phyloP scores from a whole-genome alignment of 169 alveolate genomes.

The Sarcocystis neurona region DNA sequence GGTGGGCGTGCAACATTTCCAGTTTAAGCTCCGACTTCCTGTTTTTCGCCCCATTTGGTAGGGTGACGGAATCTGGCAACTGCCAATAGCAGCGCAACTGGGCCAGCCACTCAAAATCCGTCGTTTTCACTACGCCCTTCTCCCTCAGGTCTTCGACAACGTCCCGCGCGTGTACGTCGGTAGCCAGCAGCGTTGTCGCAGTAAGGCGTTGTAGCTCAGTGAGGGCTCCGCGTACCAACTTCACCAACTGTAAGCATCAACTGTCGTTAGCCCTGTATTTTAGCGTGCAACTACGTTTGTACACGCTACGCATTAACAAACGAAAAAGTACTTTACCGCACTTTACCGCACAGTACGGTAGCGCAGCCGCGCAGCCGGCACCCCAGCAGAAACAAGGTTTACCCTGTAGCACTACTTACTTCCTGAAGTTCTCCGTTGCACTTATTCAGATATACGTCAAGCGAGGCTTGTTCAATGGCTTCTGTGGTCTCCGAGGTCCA shows the following conservation, averaged over 20 bases:
- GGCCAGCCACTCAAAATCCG: slow-evolving; percentile 90
- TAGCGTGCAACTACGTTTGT: too few relatives aligned
- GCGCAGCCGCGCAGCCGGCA: too few relatives aligned
- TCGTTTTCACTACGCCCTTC: slow-evolving; percentile 62
- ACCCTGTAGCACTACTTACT: background rate
- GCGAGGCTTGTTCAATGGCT: slow-evolving; percentile 40
- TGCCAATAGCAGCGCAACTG: slow-evolving; percentile 86
- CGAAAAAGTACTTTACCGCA: too few relatives aligned
- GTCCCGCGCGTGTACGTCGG: slow-evolving; percentile 86
- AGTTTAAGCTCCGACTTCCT: slow-evolving; percentile 69
- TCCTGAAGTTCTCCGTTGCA: background rate
- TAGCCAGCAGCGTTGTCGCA: slow-evolving; percentile 79
- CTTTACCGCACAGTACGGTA: too few relatives aligned
- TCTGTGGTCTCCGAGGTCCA: slow-evolving; percentile 67
- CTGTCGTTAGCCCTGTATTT: too few relatives aligned
- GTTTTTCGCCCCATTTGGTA: slow-evolving; percentile 37
- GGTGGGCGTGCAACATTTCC: slow-evolving; percentile 78
- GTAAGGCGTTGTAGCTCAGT: slow-evolving; percentile 71
- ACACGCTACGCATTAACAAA: too few relatives aligned
- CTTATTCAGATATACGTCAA: background rate
- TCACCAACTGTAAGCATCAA: slow-evolving; percentile 71
- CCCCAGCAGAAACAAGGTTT: too few relatives aligned
- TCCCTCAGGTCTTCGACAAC: slow-evolving; percentile 73
- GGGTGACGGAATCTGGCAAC: slow-evolving; percentile 44
- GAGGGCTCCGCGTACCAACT: slow-evolving; percentile 78